These are phyloP conservation scores for Pseudogymnoascus sp. DNA, from an alignment of 2,329 filamentous ascomycete species.

Conservation along the genomic window DNA sequence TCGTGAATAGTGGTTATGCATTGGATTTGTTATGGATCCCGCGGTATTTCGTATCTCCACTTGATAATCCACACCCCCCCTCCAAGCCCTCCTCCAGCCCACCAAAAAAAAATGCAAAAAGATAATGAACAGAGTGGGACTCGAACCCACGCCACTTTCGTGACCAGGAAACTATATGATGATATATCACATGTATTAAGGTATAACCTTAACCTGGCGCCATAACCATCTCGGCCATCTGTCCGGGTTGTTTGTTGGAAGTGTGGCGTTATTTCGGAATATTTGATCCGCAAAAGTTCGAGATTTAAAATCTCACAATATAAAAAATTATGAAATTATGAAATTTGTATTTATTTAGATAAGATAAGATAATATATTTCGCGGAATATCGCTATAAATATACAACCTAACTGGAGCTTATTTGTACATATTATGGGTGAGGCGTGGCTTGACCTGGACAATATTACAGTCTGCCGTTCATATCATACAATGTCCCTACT, in stretches of 20 bases:
- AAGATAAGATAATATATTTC: background rate
- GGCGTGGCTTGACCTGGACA: background rate
- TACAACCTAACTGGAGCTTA: background rate
- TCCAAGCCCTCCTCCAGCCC: background rate
- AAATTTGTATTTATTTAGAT: background rate
- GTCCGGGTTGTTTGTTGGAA: background rate
- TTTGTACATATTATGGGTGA: background rate
- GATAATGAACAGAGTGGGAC: slow-evolving; percentile 29
- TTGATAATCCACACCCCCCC: background rate
- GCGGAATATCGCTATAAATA: background rate
- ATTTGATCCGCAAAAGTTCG: background rate
- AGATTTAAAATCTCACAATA: background rate
- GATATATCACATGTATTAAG: slow-evolving; percentile 6
- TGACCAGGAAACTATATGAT: slow-evolving; percentile 27
- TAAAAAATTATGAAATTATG: background rate
- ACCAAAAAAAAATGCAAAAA: background rate
- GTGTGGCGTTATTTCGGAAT: background rate
- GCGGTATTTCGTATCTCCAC: background rate
- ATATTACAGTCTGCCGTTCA: background rate
- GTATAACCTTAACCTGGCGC: slow-evolving; percentile 8
- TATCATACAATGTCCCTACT: background rate
- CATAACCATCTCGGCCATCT: slow-evolving; percentile 5
- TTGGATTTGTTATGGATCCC: background rate
- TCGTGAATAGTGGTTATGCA: background rate
- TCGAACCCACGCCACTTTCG: slow-evolving; percentile 34